These are phyloP conservation scores for Apiosordaria backusii DNA, from an alignment of 495 filamentous ascomycete species.

Conservation along the genomic window DNA sequence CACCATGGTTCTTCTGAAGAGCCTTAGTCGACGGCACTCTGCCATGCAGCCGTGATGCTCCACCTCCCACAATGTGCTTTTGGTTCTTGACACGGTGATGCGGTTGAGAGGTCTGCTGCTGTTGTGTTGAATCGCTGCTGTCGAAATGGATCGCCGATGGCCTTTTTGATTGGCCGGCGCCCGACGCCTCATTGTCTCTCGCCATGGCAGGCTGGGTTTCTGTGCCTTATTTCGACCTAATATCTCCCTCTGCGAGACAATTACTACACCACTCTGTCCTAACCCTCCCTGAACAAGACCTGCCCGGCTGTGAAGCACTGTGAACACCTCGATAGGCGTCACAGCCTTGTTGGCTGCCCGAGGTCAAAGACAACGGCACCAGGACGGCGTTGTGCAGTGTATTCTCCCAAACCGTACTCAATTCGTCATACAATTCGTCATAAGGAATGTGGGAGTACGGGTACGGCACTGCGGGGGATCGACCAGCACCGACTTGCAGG, in stretches of 20 bases:
- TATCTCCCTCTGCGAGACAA: background rate
- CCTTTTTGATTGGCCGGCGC: slow-evolving; percentile 49
- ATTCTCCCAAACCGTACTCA: background rate
- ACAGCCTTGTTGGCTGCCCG: background rate
- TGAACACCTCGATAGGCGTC: background rate
- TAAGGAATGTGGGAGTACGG: background rate
- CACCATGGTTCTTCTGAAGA: slow-evolving; percentile 44
- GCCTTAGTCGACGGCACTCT: slow-evolving; percentile 44
- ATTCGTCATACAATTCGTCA: slow-evolving; percentile 3
- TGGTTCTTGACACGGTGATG: slow-evolving; percentile 38
- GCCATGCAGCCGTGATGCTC: slow-evolving; percentile 36
- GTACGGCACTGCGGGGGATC: background rate
- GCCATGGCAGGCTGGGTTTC: slow-evolving; percentile 22
- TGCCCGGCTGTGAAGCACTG: background rate
- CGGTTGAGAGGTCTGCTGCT: slow-evolving; percentile 21
- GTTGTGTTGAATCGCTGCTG: slow-evolving; percentile 35
- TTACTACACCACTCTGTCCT: background rate
- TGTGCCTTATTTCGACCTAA: slow-evolving; percentile 4
- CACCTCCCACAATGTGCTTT: slow-evolving; percentile 48
- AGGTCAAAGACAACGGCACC: no score
- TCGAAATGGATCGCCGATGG: slow-evolving; percentile 36
- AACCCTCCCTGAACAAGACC: background rate
- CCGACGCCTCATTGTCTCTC: slow-evolving; percentile 32
- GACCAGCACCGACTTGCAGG: background rate
- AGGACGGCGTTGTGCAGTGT: background rate